A percentile compares a stretch with the other conserved stretches of the same genome.
Conservation (phyloP, 2,329 filamentous ascomycete species). For the Rugonectria rugulosa region DNA sequence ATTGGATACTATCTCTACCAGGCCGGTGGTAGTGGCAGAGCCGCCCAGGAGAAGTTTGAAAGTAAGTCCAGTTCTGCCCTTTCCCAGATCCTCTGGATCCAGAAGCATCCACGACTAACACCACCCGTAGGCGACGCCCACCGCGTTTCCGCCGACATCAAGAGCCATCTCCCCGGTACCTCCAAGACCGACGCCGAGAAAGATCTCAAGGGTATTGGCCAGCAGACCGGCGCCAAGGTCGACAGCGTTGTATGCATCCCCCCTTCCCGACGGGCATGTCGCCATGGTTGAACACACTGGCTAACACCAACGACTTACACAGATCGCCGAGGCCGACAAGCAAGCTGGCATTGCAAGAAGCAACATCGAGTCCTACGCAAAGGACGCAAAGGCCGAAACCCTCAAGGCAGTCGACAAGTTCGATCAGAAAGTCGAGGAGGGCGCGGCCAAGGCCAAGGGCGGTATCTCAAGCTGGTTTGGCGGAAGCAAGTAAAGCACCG, state of each 20-base stretch:
- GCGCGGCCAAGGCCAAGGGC: constrained; percentile 82
- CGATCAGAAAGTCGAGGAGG: constrained; percentile 82
- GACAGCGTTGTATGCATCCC: constrained; percentile 70
- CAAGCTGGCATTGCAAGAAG: constrained; percentile 69
- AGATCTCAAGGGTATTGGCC: constrained; percentile 59
- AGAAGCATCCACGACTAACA: constrained; percentile 23
- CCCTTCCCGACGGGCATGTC: not conserved
- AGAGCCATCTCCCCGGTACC: constrained; percentile 69
- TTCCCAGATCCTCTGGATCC: not conserved
- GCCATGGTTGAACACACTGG: not conserved
- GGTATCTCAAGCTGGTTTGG: constrained; percentile 89
- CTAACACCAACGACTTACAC: not conserved
- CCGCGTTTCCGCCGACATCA: constrained; percentile 71
- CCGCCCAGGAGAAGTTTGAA: constrained; percentile 86
- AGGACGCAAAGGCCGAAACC: constrained; percentile 69
- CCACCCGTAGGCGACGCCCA: constrained; percentile 74
- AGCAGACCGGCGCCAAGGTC: constrained; percentile 67
- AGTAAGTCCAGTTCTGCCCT: constrained; percentile 60
- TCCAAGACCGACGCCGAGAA: constrained; percentile 67
- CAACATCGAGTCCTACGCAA: constrained; percentile 65
- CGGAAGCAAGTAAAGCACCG: constrained; percentile 48
- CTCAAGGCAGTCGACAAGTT: constrained; percentile 81
- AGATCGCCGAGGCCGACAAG: constrained; percentile 65
- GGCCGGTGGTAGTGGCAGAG: constrained; percentile 81
- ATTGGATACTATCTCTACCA: constrained; percentile 91